Base-by-base conservation (phyloP, 2,329 filamentous ascomycete genomes). In the Xylaria polymorpha region DNA sequence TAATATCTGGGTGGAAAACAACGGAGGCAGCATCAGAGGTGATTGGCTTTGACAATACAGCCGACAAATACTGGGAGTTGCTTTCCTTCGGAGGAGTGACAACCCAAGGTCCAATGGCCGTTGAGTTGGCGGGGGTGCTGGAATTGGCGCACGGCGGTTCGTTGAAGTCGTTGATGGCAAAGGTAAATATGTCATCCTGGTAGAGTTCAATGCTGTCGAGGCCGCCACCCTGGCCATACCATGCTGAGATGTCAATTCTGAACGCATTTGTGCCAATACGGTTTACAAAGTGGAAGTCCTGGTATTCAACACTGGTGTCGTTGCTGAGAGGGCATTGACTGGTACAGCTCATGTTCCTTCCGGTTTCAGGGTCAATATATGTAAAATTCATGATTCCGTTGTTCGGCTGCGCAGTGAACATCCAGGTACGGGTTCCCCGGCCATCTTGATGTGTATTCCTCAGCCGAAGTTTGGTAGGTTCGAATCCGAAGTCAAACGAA, bases 381-480 rank as follows among this genome's bases (percentile, higher is more conserved):
- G 94, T 97, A 77, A 99, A 86, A 81, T 98, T 98, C 90, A 99
- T 93, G 79, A 99, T 98, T 61, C 96, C 96, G 71, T 92, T 91
- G 76, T 95, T 89, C 5, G 95, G 94, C 67, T 95, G 83, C 20
- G 94, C 93, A 25, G 93, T 93, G 78, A 94, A 97, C 67, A 94
- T 90, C 83, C 93, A 99, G 0, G 91, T 92, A 82, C 93, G 92
- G 37, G 94, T 97, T 37, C 96, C 94, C 72, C 94, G 90, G 61
- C 92, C 94, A 75, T 96, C 89, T 61, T 90, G 86, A 74, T 92
- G 90, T 2, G 95, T 96, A 81, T 99, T 99, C 85, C 92, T 94
- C 29, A 99, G 83, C 63, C 94, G 90, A 69, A 99, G 81, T 80
- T 94, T 97, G 10, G 94, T 95, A 1, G 96, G 97, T 73, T 90